These are phyloP conservation scores for Anthoceros angustus DNA, from an alignment of 225 moss, liverwort and hornwort species.

Conservation along the genomic window DNA sequence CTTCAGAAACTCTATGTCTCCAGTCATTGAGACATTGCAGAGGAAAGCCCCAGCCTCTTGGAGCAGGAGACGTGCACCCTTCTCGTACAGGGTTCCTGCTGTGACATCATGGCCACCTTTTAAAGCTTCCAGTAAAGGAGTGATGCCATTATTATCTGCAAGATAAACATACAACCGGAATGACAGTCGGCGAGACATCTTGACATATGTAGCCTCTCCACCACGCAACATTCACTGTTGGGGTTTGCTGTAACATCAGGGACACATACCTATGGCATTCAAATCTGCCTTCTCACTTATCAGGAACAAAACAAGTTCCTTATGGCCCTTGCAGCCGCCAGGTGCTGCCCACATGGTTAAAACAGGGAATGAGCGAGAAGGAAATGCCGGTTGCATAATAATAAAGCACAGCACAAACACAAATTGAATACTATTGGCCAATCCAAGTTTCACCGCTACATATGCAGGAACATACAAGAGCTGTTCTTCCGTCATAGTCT, in stretches of 20 bases:
- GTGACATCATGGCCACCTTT: slow-evolving; percentile 24
- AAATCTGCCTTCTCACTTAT: slow-evolving; percentile 25
- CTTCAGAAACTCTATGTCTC: slow-evolving; percentile 21
- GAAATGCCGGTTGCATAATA: no score
- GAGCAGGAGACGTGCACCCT: slow-evolving; percentile 19
- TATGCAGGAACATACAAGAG: slow-evolving; percentile 15
- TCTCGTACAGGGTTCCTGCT: slow-evolving; percentile 10
- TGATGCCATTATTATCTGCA: slow-evolving; percentile 28
- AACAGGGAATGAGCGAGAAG: background rate
- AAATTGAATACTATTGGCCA: no score
- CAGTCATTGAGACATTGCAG: slow-evolving; percentile 15
- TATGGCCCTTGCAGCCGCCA: slow-evolving; percentile 33
- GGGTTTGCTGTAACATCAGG: no score
- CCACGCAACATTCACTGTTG: no score
- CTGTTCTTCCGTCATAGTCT: slow-evolving; percentile 35
- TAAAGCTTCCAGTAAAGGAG: slow-evolving; percentile 29
- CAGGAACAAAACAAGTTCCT: slow-evolving; percentile 18
- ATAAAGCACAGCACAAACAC: no score
- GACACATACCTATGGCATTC: slow-evolving; percentile 18
- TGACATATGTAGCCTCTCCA: no score
- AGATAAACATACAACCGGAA: no score
- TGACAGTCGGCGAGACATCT: no score
- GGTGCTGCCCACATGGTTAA: slow-evolving; percentile 16
- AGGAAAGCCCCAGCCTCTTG: slow-evolving; percentile 22
- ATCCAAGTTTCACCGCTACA: no score